Base-by-base conservation (phyloP, 1,139 yeast genomes). In the Taiozyma onychis region DNA sequence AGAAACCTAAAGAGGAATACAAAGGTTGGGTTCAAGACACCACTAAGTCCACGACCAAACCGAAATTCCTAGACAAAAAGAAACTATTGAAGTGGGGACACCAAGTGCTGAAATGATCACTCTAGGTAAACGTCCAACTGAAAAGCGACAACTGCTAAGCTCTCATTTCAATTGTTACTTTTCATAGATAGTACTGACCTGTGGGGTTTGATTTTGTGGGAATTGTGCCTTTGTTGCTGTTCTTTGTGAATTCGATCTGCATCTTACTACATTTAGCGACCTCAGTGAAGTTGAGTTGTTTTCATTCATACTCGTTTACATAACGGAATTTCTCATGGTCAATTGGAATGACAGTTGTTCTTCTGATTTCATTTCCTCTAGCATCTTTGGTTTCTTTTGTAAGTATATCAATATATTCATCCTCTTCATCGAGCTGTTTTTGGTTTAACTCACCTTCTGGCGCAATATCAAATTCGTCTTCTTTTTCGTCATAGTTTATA, bases 381-480 rank as follows among this genome's bases (percentile, higher is more conserved):
- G 88, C 90, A 66, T 85, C 91, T 13, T 69, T 71, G 14, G 69
- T 69, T 55, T 88, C 96, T 48, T 66, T 71, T 0, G 85, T 79
- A 7, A 79, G 56, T 10, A 90, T 81, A 64, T 90, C 97, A 41
- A 89, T 85, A 13, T 66, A 66, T 7, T 77, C 78, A 57, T 85
- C 91, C 59, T 85, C 95, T 53, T 81, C 91, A 44, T 75, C 74
- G 54, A 83, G 83, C 49, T 84, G 73, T 57, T 79, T 77, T 59
- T 81, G 80, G 56, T 77, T 78, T 55, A 82, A 72, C 47, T 77
- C 85, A 51, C 83, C 87, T 54, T 83, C 91, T 14, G 70, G 71
- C 6, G 81, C 77, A 37, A 88, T 78, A 66, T 91, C 99, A 66
- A 91, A 91, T 66, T 91, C 99, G 65, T 90, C 96, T 65, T 91